These are phyloP conservation scores for Tarenaya hassleriana DNA, from an alignment of 345 rosid genomes.

Conservation along the genomic window DNA sequence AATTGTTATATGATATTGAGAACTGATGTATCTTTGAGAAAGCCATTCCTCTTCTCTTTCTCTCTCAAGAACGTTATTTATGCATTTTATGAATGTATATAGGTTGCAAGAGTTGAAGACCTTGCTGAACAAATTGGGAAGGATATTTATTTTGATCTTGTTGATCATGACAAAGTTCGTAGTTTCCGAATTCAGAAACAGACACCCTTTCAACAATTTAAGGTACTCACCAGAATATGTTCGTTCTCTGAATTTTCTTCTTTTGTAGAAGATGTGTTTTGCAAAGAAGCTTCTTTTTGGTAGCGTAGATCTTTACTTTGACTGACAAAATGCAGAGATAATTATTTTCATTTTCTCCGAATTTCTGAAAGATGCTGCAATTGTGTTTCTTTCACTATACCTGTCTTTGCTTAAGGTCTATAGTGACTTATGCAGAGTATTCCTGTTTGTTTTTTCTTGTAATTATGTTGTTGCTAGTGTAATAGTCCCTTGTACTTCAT, in stretches of 20 bases:
- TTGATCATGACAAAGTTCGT: constrained; percentile 90
- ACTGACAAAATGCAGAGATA: no score
- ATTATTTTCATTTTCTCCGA: no score
- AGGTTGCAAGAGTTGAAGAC: constrained; percentile 95
- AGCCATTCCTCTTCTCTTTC: no score
- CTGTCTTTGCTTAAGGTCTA: no score
- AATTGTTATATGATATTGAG: background rate
- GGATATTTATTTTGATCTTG: constrained; percentile 91
- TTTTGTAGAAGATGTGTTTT: background rate
- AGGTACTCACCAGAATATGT: constrained; percentile 42
- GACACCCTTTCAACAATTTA: constrained; percentile 61
- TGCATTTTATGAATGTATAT: constrained; percentile 10
- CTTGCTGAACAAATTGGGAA: constrained; percentile 79
- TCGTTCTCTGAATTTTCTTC: background rate
- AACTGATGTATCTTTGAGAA: no score
- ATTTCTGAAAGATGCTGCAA: no score
- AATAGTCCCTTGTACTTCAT: no score
- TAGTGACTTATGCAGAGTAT: no score
- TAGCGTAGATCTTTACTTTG: background rate
- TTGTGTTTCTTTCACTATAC: no score
- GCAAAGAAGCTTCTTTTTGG: constrained; percentile 5
- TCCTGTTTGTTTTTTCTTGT: no score
- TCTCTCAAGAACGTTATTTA: background rate
- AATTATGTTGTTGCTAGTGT: no score
- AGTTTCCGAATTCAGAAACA: constrained; percentile 90